Conservation (phyloP, 2,329 filamentous ascomycete species). For the Stachybotrys elegans region DNA sequence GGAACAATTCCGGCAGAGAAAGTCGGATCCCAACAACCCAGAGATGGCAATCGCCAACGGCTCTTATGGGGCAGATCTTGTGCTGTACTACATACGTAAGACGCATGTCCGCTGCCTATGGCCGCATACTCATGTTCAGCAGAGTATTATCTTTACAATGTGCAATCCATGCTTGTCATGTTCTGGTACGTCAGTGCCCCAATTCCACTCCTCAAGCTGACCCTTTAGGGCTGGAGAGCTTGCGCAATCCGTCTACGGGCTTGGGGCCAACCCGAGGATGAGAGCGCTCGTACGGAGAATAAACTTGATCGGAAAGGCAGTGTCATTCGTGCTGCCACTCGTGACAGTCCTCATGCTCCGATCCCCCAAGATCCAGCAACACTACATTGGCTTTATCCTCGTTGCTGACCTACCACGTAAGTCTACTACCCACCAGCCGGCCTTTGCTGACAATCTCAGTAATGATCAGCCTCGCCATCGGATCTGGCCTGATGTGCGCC, state of each 20-base stretch:
- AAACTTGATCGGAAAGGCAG: not conserved
- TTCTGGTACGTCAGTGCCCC: not conserved
- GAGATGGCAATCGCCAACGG: not conserved
- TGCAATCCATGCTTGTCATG: not conserved
- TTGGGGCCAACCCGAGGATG: not conserved
- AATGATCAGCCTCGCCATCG: not conserved
- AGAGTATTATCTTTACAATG: constrained; percentile 1
- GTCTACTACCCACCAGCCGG: not conserved
- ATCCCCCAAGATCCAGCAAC: not conserved
- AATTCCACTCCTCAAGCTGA: too few species aligned
- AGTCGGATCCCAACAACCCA: not conserved
- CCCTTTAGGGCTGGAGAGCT: not conserved
- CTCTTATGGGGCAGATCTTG: not conserved
- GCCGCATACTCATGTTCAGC: not conserved
- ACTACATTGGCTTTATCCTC: not conserved
- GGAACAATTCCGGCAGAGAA: not conserved
- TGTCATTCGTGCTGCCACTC: not conserved
- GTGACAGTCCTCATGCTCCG: not conserved
- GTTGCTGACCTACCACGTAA: not conserved
- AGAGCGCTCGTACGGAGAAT: not conserved
- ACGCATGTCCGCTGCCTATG: not conserved
- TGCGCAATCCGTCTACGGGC: not conserved
- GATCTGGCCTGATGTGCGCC: not conserved
- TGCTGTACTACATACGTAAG: not conserved
- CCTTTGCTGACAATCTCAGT: not conserved